Evolutionary conservation across 768 basidiomycete species (phyloP).

Genomic region (Lactarius tabidus): DNA sequence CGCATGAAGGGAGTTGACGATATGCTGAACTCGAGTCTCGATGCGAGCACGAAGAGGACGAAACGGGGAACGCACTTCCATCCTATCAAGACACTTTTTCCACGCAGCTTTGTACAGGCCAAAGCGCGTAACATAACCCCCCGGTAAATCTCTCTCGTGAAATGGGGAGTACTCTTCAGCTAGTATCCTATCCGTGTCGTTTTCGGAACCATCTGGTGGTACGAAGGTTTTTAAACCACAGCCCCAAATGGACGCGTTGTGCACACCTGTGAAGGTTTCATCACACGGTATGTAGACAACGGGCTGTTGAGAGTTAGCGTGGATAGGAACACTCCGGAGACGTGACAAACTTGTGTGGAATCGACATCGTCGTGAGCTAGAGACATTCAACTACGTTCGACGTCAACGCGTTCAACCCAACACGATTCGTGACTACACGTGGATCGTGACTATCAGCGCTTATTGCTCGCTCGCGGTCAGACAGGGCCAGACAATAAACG

Average conservation of each 20-base stretch:
- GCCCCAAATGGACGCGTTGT: background rate
- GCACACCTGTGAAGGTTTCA: constrained; percentile 12
- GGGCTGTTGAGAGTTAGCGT: constrained; percentile 13
- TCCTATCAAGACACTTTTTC: constrained; percentile 21
- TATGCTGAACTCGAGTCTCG: constrained; percentile 12
- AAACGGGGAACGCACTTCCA: constrained; percentile 16
- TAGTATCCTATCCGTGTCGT: constrained; percentile 1
- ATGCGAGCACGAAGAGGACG: background rate
- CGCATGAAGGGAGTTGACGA: constrained; percentile 17
- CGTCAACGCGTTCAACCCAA: background rate
- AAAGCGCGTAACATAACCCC: constrained; percentile 19
- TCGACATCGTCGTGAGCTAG: constrained; percentile 19
- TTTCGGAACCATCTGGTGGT: background rate
- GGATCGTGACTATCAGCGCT: background rate
- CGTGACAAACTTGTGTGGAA: constrained; percentile 17
- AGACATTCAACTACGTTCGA: constrained; percentile 5
- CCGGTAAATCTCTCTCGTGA: constrained; percentile 22
- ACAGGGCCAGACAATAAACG: too few species aligned
- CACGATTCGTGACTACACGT: background rate
- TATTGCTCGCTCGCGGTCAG: background rate
- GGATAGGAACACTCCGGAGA: background rate
- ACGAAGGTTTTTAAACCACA: background rate
- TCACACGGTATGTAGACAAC: constrained; percentile 22
- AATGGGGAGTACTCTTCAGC: constrained; percentile 18
- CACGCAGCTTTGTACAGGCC: constrained; percentile 22